Percentiles rank a stretch among this genome's conserved stretches.
phyloP scores from a whole-genome alignment of 2,329 filamentous ascomycete species.

The Fusarium fujikuroi region DNA sequence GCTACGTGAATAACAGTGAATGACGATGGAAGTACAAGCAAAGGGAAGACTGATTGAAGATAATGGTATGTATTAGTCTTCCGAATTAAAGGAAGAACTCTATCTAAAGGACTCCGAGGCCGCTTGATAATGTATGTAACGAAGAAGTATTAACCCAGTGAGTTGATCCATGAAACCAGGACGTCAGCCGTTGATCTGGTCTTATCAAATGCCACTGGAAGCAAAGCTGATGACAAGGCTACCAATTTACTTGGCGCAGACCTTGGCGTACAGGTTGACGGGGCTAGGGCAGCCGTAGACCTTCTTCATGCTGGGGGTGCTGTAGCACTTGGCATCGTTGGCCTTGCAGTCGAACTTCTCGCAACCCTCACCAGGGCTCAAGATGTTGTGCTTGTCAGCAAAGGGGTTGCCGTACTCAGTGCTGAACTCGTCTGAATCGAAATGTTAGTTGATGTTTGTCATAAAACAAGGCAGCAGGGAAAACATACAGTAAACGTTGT shows the following conservation, averaged over 20 bases:
- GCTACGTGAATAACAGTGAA: fast-evolving
- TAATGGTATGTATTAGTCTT: conserved; percentile 11
- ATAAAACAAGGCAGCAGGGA: not conserved
- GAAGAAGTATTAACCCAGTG: not conserved
- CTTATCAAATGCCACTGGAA: not conserved
- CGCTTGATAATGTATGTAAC: conserved; percentile 10
- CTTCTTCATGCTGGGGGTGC: conserved; percentile 51
- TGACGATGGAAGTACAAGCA: fast-evolving
- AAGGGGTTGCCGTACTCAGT: conserved; percentile 55
- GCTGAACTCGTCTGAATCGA: conserved; percentile 51
- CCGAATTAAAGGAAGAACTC: not conserved
- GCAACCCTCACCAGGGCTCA: conserved; percentile 53
- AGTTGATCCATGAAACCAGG: not conserved
- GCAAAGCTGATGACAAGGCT: not conserved
- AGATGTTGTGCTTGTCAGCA: conserved; percentile 48
- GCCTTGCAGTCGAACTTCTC: conserved; percentile 52
- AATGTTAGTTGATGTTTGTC: conserved; percentile 6
- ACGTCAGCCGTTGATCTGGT: not conserved
- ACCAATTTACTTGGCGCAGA: conserved; percentile 43
- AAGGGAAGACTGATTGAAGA: not conserved
- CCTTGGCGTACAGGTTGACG: conserved; percentile 48
- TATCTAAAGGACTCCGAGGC: not conserved
- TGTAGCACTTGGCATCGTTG: conserved; percentile 53
- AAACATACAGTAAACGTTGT: conserved; percentile 54
- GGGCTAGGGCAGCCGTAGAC: conserved; percentile 55